phyloP scores from a whole-genome alignment of 352 stramenopile genomes.

The Globisporangium paddicum region DNA sequence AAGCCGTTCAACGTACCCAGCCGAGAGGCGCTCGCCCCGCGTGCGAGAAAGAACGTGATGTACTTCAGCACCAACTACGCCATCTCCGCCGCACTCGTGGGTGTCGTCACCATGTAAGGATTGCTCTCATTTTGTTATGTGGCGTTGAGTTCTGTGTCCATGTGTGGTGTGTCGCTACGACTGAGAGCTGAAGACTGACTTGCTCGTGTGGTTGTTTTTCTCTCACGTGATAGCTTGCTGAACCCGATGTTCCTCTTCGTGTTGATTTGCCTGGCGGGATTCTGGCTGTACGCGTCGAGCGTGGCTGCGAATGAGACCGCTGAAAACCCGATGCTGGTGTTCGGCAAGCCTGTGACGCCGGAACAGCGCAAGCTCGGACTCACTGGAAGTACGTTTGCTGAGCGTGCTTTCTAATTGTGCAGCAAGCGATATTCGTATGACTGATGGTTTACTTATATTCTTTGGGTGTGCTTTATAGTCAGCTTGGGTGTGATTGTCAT shows the following conservation, averaged over 20 bases:
- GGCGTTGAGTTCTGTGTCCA: not conserved
- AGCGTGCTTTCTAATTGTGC: too few species aligned
- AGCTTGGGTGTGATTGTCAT: slow-evolving; percentile 72
- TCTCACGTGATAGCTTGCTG: slow-evolving; percentile 38
- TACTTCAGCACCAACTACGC: slow-evolving; percentile 87
- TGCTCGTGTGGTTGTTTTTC: not conserved
- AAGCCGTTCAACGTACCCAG: slow-evolving; percentile 82
- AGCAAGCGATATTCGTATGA: too few species aligned
- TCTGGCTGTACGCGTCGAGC: slow-evolving; percentile 80
- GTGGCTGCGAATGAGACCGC: slow-evolving; percentile 59
- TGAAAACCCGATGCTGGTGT: slow-evolving; percentile 70
- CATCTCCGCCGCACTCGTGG: slow-evolving; percentile 67
- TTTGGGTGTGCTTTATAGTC: slow-evolving; percentile 32
- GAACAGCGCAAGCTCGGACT: slow-evolving; percentile 82
- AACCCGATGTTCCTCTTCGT: slow-evolving; percentile 88
- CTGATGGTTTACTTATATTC: too few species aligned
- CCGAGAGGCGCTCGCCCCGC: slow-evolving; percentile 52
- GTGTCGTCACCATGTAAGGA: slow-evolving; percentile 78
- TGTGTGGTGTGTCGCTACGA: not conserved
- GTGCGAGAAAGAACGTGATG: slow-evolving; percentile 73
- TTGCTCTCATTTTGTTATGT: not conserved
- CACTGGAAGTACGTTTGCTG: slow-evolving; percentile 44
- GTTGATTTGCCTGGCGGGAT: slow-evolving; percentile 74
- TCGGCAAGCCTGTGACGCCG: slow-evolving; percentile 58
- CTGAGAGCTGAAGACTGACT: slow-evolving; percentile 1